These are phyloP conservation scores for Lentinula guzmanii DNA, from an alignment of 768 basidiomycete species.

Conservation along the genomic window DNA sequence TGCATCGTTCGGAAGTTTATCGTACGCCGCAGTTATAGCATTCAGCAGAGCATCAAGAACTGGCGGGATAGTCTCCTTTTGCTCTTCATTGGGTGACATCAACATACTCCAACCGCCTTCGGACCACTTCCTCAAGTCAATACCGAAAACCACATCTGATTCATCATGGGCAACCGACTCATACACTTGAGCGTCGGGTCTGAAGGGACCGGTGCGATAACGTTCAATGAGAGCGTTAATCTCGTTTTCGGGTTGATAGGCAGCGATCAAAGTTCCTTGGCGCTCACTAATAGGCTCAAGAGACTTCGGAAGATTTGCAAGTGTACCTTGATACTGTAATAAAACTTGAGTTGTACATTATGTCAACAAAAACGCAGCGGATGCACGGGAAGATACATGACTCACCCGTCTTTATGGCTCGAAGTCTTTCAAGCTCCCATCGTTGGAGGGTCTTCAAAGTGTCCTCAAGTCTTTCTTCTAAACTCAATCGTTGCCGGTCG, in stretches of 20 bases:
- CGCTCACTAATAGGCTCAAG: constrained; percentile 61
- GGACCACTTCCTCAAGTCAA: constrained; percentile 88
- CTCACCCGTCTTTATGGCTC: constrained; percentile 78
- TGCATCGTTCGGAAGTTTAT: constrained; percentile 50
- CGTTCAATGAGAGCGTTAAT: constrained; percentile 84
- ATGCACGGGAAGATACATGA: constrained; percentile 1
- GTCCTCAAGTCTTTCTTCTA: constrained; percentile 86
- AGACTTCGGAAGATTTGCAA: constrained; percentile 65
- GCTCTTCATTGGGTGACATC: constrained; percentile 45
- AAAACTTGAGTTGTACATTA: constrained; percentile 43
- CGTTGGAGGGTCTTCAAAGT: constrained; percentile 72
- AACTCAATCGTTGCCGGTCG: constrained; percentile 76
- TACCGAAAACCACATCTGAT: constrained; percentile 84
- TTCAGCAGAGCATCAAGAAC: constrained; percentile 64
- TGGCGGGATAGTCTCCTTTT: constrained; percentile 63
- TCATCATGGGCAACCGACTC: constrained; percentile 81
- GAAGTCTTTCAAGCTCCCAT: constrained; percentile 81
- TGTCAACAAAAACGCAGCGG: background rate
- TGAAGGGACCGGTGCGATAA: constrained; percentile 90
- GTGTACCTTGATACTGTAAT: constrained; percentile 80
- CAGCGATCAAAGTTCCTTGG: constrained; percentile 69
- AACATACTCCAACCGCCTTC: constrained; percentile 70
- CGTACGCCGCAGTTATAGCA: constrained; percentile 60
- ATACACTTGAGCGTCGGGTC: constrained; percentile 79
- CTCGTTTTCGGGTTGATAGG: constrained; percentile 87